Base-by-base conservation (phyloP, 2,329 filamentous ascomycete species). In the Botrytis squamosa region DNA sequence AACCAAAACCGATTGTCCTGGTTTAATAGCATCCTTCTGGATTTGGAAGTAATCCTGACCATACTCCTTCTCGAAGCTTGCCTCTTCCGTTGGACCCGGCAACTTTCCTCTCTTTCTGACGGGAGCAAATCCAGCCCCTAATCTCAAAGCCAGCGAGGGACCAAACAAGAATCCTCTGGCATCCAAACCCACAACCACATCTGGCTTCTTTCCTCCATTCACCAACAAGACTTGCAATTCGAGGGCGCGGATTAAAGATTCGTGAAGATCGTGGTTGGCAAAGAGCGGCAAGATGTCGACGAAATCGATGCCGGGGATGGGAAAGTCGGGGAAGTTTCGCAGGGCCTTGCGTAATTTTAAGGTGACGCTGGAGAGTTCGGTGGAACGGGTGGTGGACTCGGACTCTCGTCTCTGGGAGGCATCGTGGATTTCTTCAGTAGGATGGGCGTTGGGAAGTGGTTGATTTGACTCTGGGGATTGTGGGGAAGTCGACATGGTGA, bases 261-360 rank as follows among this genome's bases (percentile, higher is more conserved):
- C 86, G 85, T 98, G 95, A 75, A 93, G 87, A 70, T 83, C 81
- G 72, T 91, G 90, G 81, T 94, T 88, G 82, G 93, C 90, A 86
- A 99, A 98, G 82, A 98, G 91, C 75, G 96, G 96, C 84, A 99
- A 91, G 84, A 99, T 98, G 83, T 99, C 96, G 86, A 98, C 94
- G 84, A 99, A 99, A 80, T 97, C 88, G 82, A 99, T 95, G 83
- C 96, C 95, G 64, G 92, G 91, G 77, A 92, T 91, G 74, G 95
- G 95, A 85, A 98, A 98, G 87, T 98, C 94, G 81, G 91, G 90
- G 85, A 94, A 97, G 83, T 94, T 91, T 84, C 93, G 93, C 79
- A 98, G 89, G 75, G 92, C 89, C 78, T 85, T 84, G 81, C 90
- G 87, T 87, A 95, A 88, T 84, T 83, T 92, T 88, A 90, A 85